These are phyloP conservation scores for Carallia brachiata DNA, from an alignment of 345 rosid genomes.

Conservation along the genomic window DNA sequence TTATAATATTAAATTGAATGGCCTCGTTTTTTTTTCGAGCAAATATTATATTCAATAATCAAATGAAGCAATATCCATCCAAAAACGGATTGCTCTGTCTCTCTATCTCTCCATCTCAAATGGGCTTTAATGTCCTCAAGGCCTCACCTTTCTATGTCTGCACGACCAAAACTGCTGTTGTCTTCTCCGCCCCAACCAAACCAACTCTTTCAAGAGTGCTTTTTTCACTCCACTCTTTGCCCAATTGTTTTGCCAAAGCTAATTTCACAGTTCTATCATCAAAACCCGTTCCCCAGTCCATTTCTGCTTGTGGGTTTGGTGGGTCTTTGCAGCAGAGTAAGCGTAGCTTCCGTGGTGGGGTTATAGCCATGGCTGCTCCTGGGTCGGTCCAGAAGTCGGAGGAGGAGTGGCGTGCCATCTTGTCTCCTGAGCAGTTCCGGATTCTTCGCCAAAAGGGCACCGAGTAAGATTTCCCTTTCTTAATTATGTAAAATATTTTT, in stretches of 20 bases:
- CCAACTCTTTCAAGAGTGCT: slow-evolving; percentile 2
- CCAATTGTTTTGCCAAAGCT: slow-evolving; percentile 12
- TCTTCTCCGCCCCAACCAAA: background rate
- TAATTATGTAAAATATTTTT: background rate
- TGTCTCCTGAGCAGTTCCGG: slow-evolving; percentile 81
- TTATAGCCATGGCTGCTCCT: slow-evolving; percentile 55
- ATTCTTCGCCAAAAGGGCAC: slow-evolving; percentile 86
- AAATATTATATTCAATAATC: no score
- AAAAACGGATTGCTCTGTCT: no score
- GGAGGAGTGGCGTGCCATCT: slow-evolving; percentile 86
- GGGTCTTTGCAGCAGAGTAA: slow-evolving; percentile 19
- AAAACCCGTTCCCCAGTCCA: background rate
- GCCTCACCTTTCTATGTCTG: slow-evolving; percentile 36
- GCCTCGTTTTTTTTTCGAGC: no score
- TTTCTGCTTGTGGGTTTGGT: slow-evolving; percentile 23
- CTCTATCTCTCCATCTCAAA: background rate
- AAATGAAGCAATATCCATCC: background rate
- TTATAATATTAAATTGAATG: no score
- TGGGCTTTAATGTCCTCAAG: slow-evolving; percentile 43
- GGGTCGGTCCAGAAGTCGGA: slow-evolving; percentile 71
- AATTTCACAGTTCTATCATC: slow-evolving; percentile 1
- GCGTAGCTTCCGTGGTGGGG: slow-evolving; percentile 49
- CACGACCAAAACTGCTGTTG: slow-evolving; percentile 16
- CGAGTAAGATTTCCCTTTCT: slow-evolving; percentile 43
- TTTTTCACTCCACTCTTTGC: background rate